Conservation (phyloP, 352 stramenopile genomes). For the Phytophthora foliorum region DNA sequence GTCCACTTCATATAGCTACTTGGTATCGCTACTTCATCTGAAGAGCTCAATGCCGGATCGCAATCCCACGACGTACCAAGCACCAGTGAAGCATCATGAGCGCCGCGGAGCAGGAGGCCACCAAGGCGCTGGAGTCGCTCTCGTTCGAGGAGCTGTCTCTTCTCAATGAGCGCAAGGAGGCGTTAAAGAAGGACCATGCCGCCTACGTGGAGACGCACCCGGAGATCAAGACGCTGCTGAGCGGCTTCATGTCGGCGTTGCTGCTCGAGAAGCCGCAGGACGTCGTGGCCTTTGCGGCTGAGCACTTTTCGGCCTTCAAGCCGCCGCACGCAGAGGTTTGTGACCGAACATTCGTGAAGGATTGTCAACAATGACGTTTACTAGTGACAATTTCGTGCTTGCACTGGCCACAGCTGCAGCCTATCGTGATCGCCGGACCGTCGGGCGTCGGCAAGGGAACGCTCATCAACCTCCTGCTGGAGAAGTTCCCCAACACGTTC, state of each 20-base stretch:
- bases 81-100: slow-evolving; percentile 15
- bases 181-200: slow-evolving; percentile 87
- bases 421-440: slow-evolving; percentile 93
- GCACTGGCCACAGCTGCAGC: slow-evolving; percentile 57
- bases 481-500: slow-evolving; percentile 89
- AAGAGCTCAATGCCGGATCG: not conserved
- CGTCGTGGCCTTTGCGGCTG: slow-evolving; percentile 80
- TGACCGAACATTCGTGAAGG: not conserved
- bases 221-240: slow-evolving; percentile 92
- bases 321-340: slow-evolving; percentile 55
- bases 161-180: slow-evolving; percentile 89
- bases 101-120: slow-evolving; percentile 43
- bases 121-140: slow-evolving; percentile 74
- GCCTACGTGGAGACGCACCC: slow-evolving; percentile 86
- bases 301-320: slow-evolving; percentile 85
- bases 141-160: slow-evolving; percentile 88
- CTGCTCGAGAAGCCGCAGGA: slow-evolving; percentile 90
- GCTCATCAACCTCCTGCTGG: slow-evolving; percentile 94
- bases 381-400: not conserved
- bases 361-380: not conserved
- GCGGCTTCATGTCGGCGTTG: slow-evolving; percentile 88
- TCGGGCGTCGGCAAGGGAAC: slow-evolving; percentile 96
- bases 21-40: not conserved
- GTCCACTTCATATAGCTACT: not conserved
- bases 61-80: not conserved